Evolutionary conservation across 106 monocot genomes (phyloP).

Genomic region (Gastrodia elata): DNA sequence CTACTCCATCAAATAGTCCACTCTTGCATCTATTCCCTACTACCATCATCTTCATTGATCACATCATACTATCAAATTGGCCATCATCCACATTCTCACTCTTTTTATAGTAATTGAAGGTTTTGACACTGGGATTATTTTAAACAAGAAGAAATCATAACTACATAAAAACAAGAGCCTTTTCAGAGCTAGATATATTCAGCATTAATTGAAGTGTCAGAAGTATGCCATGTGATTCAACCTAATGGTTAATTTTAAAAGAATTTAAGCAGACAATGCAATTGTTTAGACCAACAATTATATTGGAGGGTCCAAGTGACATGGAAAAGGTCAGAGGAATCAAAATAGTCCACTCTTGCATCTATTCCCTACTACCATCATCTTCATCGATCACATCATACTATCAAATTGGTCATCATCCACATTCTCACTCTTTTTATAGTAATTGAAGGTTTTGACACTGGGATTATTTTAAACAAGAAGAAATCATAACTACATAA

Average conservation of each 20-base stretch:
- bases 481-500: not conserved
- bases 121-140: not conserved
- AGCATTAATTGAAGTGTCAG: not conserved
- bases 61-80: too few species aligned
- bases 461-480: not conserved
- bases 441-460: not conserved
- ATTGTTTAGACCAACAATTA: not conserved
- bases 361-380: too few species aligned
- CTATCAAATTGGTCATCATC: not conserved
- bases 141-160: not conserved
- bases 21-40: not conserved
- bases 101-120: not conserved
- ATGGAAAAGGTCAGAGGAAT: not conserved
- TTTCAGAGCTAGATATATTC: slow-evolving; percentile 1
- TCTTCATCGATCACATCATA: too few species aligned
- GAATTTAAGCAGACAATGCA: not conserved
- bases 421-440: not conserved
- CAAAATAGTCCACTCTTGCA: not conserved
- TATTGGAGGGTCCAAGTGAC: not conserved
- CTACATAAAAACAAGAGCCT: not conserved
- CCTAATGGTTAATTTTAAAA: not conserved
- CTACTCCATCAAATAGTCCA: not conserved
- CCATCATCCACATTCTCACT: not conserved
- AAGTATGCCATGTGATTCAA: not conserved
- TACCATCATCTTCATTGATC: not conserved